Base-by-base conservation (phyloP, 2,329 filamentous ascomycete species). In the Hypoxylon sp. region DNA sequence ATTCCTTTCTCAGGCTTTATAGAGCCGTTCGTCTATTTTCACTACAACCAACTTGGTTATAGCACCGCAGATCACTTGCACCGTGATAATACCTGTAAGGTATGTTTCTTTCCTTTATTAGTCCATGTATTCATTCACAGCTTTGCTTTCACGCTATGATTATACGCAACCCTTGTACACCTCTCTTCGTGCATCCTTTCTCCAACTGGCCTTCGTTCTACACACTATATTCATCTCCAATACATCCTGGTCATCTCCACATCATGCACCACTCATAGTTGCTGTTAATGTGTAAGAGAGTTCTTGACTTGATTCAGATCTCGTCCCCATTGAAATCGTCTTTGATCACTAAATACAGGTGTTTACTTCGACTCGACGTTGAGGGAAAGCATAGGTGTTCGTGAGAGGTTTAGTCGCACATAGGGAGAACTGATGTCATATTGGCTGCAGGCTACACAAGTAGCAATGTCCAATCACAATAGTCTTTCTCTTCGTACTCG, bases 41-140 rank as follows among this genome's bases (percentile, higher is more conserved):
- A 35, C 33, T 60, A 39, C 53, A 50, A 35, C 39, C 19, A 52
- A 55, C 31, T 48, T 22, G n/a, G 24, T 48, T 61, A 31, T 44
- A 39, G 39, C 67, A 70, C 65, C 53, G 63, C 57, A 59, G 60
- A 71, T 71, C 69, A 50, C 39, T 66, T 31, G 66, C 57, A 65
- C 66, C 66, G 62, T 66, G 59, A 66, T 65, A 66, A 64, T 55
- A 65, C 58, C 35, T 68, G 35, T 55, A 69, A 51, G 68, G 71
- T 73, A 71, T 64, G 71, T 73, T 37, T 33, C 29, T 60, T 57
- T 47, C 37, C 31, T 31, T 59, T 51, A 53, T 37, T 48, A 31
- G 10, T 22, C 48, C 48, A 35, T 58, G 44, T 70, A 57, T 39
- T 62, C 53, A 5, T 54, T 26, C 35, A 42, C 53, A 55, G 22